A percentile compares a stretch with the other conserved stretches of the same genome.
These are phyloP conservation scores for Gloeopeniophorella convolvens DNA, from an alignment of 768 basidiomycete genomes.

Conservation along the genomic window DNA sequence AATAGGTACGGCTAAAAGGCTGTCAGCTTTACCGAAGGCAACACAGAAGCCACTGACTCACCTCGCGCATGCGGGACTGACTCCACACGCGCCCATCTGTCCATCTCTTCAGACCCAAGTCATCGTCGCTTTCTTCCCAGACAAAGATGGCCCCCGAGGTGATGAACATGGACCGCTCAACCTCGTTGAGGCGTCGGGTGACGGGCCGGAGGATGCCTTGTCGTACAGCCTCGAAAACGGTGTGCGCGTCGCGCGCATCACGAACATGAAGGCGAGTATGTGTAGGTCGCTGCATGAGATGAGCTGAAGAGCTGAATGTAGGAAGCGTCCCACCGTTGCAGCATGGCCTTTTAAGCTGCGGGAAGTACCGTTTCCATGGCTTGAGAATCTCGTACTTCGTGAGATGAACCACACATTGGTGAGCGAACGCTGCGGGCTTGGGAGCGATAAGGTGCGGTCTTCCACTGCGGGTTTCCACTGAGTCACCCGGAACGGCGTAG, in stretches of 20 bases:
- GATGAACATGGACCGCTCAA: slow-evolving; percentile 48
- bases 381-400: slow-evolving; percentile 21
- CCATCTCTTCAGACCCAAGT: slow-evolving; percentile 60
- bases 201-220: slow-evolving; percentile 45
- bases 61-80: slow-evolving; percentile 61
- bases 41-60: slow-evolving; percentile 20
- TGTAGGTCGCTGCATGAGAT: slow-evolving; percentile 54
- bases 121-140: slow-evolving; percentile 65
- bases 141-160: slow-evolving; percentile 59
- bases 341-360: slow-evolving; percentile 17
- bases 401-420: slow-evolving; percentile 18
- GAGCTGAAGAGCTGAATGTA: slow-evolving; percentile 33
- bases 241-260: slow-evolving; percentile 59
- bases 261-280: slow-evolving; percentile 60
- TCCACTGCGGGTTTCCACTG: slow-evolving; percentile 18
- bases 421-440: slow-evolving; percentile 17
- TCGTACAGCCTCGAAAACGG: slow-evolving; percentile 59
- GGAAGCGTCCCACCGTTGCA: slow-evolving; percentile 9
- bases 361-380: slow-evolving; percentile 5
- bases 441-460: slow-evolving; percentile 17
- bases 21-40: slow-evolving; percentile 1
- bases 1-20: slow-evolving; percentile 53
- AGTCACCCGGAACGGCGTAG: slow-evolving; percentile 15
- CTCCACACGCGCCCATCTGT: slow-evolving; percentile 68
- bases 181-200: slow-evolving; percentile 52